Percentiles rank a stretch among this genome's conserved stretches.
Conservation (phyloP, 2,329 filamentous ascomycete species). For the Colletotrichum sp. region DNA sequence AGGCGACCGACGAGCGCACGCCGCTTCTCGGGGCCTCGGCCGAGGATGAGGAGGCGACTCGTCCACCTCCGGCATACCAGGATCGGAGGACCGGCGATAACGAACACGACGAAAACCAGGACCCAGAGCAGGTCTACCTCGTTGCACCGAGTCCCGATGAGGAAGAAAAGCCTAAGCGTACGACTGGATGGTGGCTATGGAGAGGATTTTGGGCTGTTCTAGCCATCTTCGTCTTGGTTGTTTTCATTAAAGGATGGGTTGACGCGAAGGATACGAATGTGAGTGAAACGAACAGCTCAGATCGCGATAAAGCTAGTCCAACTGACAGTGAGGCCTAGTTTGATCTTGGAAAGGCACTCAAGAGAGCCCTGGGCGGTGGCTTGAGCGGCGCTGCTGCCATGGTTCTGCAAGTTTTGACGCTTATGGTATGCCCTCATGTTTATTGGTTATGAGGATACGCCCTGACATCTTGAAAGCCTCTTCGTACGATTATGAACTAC, state of each 20-base stretch:
- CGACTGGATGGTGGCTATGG: conserved; percentile 37
- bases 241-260: conserved; percentile 52
- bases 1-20: conserved; percentile 22
- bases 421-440: conserved; percentile 41
- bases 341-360: conserved; percentile 47
- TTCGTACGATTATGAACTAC: conserved; percentile 57
- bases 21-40: conserved; percentile 23
- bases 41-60: neutral
- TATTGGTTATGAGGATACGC: neutral
- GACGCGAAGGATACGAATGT: conserved; percentile 47
- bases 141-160: neutral
- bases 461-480: conserved; percentile 34
- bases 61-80: neutral
- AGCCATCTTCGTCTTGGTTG: conserved; percentile 31
- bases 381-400: conserved; percentile 53
- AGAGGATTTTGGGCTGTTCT: conserved; percentile 39
- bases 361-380: conserved; percentile 48
- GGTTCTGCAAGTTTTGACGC: conserved; percentile 50
- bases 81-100: conserved; percentile 2
- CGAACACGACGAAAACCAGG: neutral
- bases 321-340: conserved; percentile 34
- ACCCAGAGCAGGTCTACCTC: conserved; percentile 13
- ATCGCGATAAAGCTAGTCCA: neutral
- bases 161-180: neutral
- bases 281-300: conserved; percentile 6